Base-by-base conservation (phyloP, 352 stramenopile species). In the Phytophthora vignae region DNA sequence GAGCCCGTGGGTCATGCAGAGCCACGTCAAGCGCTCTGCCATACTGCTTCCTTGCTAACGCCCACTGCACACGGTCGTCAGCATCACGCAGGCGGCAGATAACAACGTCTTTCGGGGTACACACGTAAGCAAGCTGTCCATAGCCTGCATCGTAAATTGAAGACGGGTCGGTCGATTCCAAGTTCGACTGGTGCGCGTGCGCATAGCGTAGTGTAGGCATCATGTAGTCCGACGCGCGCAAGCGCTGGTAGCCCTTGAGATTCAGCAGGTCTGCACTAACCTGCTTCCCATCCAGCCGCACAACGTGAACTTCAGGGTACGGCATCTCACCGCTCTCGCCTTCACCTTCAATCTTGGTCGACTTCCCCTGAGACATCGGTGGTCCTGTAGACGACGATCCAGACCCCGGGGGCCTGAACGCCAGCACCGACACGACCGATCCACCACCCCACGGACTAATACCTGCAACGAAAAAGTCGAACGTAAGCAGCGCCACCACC, bases 231-330 rank as follows among this genome's bases (percentile, higher is more conserved):
- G 85, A 84, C 2, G 89, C 89, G 33, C 87, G 87, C 0, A 96
- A 74, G 1, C 84, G 85, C 56, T 92, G 78, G 67, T 94, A 94
- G 4, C 87, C 85, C 60, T 85, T 84, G 15, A 96, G 70, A 52
- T 91, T 88, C 17, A 96, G 46, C 22, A 94, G 84, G 61, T 94
- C 89, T 1, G 87, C 87, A 19, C 85, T 94, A n/a, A 99, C 84
- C 63, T 90, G 77, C 27, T 91, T 92, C 3, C 96, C 96, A 62
- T 95, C 73, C 1, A 97, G 61, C 27, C 96, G 91, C 2, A 97
- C 94, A 27, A 99, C 87, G 55, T 96, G 89, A 25, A 96, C 77
- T 56, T 96, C 89, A 36, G 89, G 89, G 57, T 91, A 93, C 14
- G 89, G 87, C 73, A 93, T 93, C 63, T 93, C 85, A 0, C 72